phyloP scores from a whole-genome alignment of 495 filamentous ascomycete genomes.

The Penicillium alfredii region DNA sequence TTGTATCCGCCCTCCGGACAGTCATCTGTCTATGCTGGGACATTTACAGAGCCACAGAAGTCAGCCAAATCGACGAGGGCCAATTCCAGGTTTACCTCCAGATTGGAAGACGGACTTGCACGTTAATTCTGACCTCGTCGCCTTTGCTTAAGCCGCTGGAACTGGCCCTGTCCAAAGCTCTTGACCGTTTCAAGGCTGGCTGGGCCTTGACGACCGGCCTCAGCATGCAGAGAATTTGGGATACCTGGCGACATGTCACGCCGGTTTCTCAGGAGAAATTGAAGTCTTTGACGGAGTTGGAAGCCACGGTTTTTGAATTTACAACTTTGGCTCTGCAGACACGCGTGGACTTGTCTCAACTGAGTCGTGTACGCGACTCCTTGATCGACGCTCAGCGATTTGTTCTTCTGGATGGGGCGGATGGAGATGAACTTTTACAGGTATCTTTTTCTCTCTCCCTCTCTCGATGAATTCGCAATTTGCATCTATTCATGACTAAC shows the following conservation, averaged over 20 bases:
- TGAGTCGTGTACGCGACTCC: constrained; percentile 37
- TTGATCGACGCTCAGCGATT: constrained; percentile 38
- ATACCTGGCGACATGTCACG: constrained; percentile 58
- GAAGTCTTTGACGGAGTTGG: constrained; percentile 50
- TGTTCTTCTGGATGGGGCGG: constrained; percentile 35
- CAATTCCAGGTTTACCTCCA: constrained; percentile 51
- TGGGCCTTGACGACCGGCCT: constrained; percentile 66
- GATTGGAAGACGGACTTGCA: constrained; percentile 35
- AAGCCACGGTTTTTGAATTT: constrained; percentile 67
- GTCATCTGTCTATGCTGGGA: constrained; percentile 54
- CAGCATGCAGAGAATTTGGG: constrained; percentile 83
- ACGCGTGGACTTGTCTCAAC: constrained; percentile 34
- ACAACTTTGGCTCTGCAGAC: constrained; percentile 50
- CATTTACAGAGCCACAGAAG: constrained; percentile 43
- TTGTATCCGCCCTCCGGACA: constrained; percentile 32
- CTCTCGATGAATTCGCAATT: no score
- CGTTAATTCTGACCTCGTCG: constrained; percentile 23
- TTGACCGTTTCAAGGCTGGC: constrained; percentile 42
- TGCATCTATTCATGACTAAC: constrained; percentile 12
- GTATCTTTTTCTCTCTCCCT: constrained; percentile 12
- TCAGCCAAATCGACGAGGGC: constrained; percentile 45
- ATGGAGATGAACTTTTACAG: constrained; percentile 33
- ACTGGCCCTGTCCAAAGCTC: constrained; percentile 29
- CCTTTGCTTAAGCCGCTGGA: constrained; percentile 27
- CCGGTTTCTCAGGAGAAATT: constrained; percentile 47